Conservation (phyloP, 2,329 filamentous ascomycete species). For the Thermoascus crustaceus region DNA sequence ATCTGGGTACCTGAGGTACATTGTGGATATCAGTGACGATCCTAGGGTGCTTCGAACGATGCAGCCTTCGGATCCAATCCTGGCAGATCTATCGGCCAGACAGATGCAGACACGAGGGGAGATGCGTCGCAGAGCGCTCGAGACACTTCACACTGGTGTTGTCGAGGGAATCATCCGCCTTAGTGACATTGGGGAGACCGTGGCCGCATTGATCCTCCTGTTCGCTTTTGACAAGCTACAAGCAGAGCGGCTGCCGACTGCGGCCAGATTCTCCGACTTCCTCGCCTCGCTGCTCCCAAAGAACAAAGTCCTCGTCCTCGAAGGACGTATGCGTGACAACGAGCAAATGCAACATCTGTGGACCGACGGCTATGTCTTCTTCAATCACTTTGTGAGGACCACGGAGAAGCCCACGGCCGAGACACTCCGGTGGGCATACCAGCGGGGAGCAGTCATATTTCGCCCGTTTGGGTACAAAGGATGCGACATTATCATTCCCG, state of each 20-base stretch:
- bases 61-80: conserved; percentile 1
- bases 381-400: neutral
- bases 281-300: neutral
- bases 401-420: neutral
- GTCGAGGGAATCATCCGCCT: neutral
- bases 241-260: neutral
- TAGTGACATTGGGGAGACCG: neutral
- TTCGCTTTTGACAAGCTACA: conserved; percentile 1
- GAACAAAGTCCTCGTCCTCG: neutral
- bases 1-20: conserved; percentile 1
- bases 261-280: neutral
- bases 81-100: neutral
- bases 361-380: neutral
- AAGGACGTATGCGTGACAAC: neutral
- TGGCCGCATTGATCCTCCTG: neutral
- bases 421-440: neutral
- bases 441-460: neutral
- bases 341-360: neutral
- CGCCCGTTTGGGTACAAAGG: neutral
- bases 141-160: neutral
- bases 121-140: neutral
- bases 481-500: neutral
- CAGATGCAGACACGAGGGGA: neutral
- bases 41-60: neutral
- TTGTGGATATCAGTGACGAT: neutral